A percentile compares a stretch with the other conserved stretches of the same genome.
These are phyloP conservation scores for Apophysomyces variabilis DNA, from an alignment of 371 early-diverging fungal genomes.

Conservation along the genomic window DNA sequence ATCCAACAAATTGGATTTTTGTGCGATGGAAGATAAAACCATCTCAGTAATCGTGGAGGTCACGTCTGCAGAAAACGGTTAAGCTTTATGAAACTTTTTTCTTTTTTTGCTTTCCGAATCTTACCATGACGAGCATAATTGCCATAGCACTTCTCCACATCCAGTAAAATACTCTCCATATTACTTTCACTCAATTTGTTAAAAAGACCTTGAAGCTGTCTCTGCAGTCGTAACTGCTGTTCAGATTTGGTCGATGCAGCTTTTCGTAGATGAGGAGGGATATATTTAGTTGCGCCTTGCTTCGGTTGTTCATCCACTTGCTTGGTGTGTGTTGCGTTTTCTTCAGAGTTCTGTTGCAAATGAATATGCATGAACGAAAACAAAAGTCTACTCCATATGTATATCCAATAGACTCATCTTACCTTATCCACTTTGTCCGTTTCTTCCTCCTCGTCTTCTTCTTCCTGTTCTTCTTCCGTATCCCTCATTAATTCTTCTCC, in stretches of 20 bases:
- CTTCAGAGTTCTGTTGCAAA: background rate
- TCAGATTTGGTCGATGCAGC: slow-evolving; percentile 58
- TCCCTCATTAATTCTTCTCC: too few relatives aligned
- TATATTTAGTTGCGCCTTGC: slow-evolving; percentile 62
- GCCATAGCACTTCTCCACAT: slow-evolving; percentile 81
- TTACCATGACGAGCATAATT: slow-evolving; percentile 83
- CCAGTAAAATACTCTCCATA: slow-evolving; percentile 81
- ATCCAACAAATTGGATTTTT: slow-evolving; percentile 83
- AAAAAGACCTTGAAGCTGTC: slow-evolving; percentile 84
- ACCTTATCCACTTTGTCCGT: slow-evolving; percentile 19
- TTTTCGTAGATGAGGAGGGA: slow-evolving; percentile 91
- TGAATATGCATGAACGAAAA: background rate
- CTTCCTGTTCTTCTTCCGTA: slow-evolving; percentile 28
- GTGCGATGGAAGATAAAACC: slow-evolving; percentile 76
- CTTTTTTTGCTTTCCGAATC: background rate
- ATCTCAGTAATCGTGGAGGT: slow-evolving; percentile 82
- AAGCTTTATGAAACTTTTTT: background rate
- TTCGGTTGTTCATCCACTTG: slow-evolving; percentile 29
- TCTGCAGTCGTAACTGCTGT: slow-evolving; percentile 70
- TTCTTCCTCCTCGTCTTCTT: slow-evolving; percentile 26
- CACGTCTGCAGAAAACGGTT: slow-evolving; percentile 62
- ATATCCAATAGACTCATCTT: background rate
- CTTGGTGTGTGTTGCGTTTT: slow-evolving; percentile 14
- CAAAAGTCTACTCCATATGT: too few relatives aligned
- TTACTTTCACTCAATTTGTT: slow-evolving; percentile 92